Evolutionary conservation across 371 early-diverging fungal genomes (phyloP).

Genomic region (Phascolomyces articulosus): DNA sequence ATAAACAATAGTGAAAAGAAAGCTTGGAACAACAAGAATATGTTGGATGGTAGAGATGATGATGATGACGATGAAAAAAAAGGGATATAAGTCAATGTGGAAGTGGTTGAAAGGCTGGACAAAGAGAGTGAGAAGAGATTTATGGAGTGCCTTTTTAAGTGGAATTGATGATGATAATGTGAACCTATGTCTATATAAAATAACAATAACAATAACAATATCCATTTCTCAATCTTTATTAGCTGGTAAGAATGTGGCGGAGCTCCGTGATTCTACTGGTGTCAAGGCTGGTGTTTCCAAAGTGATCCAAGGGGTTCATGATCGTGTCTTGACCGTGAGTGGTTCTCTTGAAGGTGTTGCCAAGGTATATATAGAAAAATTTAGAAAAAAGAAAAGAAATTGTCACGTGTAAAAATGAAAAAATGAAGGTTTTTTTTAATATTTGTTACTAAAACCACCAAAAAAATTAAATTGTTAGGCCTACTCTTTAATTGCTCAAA

Average conservation of each 20-base stretch:
- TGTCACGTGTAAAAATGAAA: background rate
- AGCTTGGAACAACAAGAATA: background rate
- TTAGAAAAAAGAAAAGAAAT: background rate
- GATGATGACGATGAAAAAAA: background rate
- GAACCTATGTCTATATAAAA: background rate
- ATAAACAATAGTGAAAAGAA: background rate
- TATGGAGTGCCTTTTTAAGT: too few species aligned
- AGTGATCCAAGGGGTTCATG: slow-evolving; percentile 82
- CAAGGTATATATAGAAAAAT: slow-evolving; percentile 54
- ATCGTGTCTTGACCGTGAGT: slow-evolving; percentile 85
- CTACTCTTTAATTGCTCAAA: slow-evolving; percentile 69
- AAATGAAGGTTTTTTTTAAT: background rate
- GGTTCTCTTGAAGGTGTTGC: slow-evolving; percentile 81
- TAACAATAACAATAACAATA: background rate
- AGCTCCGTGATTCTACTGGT: slow-evolving; percentile 80
- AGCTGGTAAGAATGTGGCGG: slow-evolving; percentile 83
- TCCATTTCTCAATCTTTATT: too few species aligned
- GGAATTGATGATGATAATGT: background rate
- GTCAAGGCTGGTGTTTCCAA: slow-evolving; percentile 90
- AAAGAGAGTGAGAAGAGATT: too few species aligned
- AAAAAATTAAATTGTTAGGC: slow-evolving; percentile 19
- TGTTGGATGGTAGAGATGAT: background rate
- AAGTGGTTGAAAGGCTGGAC: too few species aligned
- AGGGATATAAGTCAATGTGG: too few species aligned
- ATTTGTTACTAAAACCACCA: background rate